Conservation (phyloP, 2,329 filamentous ascomycete genomes). For the Fusarium denticulatum region DNA sequence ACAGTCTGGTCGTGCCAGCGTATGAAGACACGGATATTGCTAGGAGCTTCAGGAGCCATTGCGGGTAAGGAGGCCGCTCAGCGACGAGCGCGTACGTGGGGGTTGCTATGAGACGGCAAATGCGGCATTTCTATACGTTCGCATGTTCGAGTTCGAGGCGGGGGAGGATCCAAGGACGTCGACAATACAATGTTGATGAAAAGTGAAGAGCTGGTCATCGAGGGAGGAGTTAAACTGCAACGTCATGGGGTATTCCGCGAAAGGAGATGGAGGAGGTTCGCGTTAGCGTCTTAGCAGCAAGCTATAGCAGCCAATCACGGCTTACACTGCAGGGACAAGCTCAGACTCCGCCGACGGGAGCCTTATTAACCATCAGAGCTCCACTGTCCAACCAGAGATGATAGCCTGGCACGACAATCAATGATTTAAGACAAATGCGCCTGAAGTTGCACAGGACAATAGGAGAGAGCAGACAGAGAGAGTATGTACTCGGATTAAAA, state of each 20-base stretch:
- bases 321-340: slow-evolving; percentile 32
- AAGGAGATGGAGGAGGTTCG: slow-evolving; percentile 46
- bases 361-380: slow-evolving; percentile 14
- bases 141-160: slow-evolving; percentile 29
- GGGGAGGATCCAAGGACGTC: background rate
- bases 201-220: slow-evolving; percentile 22
- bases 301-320: slow-evolving; percentile 35
- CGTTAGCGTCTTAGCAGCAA: slow-evolving; percentile 39
- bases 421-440: slow-evolving; percentile 2
- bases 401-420: background rate
- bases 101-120: slow-evolving; percentile 39
- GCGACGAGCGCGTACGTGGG: slow-evolving; percentile 43
- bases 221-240: slow-evolving; percentile 38
- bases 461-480: background rate
- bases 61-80: slow-evolving; percentile 46
- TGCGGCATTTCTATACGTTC: slow-evolving; percentile 46
- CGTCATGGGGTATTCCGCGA: slow-evolving; percentile 42
- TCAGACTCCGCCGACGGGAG: slow-evolving; percentile 16
- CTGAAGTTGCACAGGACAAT: background rate
- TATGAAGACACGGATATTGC: slow-evolving; percentile 94
- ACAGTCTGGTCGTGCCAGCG: slow-evolving; percentile 94
- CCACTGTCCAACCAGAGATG: slow-evolving; percentile 26
- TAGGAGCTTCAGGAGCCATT: slow-evolving; percentile 61
- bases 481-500: background rate
- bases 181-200: slow-evolving; percentile 26